Evolutionary conservation across 345 rosid species (phyloP).

Genomic region (Combretum micranthum): DNA sequence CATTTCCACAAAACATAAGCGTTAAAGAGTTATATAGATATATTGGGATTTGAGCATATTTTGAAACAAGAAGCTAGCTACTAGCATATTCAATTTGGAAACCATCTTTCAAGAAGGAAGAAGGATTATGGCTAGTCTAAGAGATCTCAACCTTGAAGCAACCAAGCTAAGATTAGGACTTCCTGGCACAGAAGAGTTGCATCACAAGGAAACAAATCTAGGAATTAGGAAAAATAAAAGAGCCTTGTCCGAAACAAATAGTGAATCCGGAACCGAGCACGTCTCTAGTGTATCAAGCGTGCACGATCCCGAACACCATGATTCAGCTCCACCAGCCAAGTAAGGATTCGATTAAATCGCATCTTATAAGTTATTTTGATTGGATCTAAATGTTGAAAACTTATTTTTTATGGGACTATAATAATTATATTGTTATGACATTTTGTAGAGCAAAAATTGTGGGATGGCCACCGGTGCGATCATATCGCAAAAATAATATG

Average conservation of each 20-base stretch:
- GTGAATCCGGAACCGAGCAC: neutral
- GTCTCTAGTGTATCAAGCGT: constrained; percentile 2
- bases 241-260: constrained; percentile 9
- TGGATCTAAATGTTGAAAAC: neutral
- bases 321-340: constrained; percentile 6
- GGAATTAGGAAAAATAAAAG: constrained; percentile 44
- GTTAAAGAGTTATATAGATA: too few species aligned
- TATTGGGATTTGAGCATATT: too few species aligned
- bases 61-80: too few species aligned
- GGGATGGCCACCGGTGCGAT: constrained; percentile 47
- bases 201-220: constrained; percentile 15
- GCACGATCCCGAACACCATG: neutral
- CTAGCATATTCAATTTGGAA: too few species aligned
- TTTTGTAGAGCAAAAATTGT: constrained; percentile 33
- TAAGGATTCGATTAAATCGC: neutral
- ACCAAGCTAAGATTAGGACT: constrained; percentile 86
- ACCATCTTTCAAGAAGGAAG: too few species aligned
- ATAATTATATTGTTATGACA: neutral
- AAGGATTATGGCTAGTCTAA: too few species aligned
- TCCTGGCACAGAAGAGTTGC: constrained; percentile 55
- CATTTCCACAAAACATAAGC: too few species aligned
- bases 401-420: neutral
- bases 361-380: neutral
- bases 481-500: constrained; percentile 33
- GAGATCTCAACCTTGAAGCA: constrained; percentile 62